phyloP scores from a whole-genome alignment of 2,329 filamentous ascomycete genomes.

The Colletotrichum aenigma region DNA sequence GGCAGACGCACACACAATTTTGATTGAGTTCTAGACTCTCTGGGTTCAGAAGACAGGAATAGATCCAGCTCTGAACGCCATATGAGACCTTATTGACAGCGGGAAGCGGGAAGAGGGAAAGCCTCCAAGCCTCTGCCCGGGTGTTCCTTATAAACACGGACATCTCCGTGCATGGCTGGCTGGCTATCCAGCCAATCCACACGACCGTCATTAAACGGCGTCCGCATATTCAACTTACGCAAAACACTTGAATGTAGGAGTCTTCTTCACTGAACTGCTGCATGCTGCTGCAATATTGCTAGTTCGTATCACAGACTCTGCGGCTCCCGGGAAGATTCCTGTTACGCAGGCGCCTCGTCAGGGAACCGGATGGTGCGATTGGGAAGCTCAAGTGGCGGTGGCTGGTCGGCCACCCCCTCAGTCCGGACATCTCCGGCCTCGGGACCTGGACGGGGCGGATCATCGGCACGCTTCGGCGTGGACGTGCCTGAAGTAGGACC shows the following conservation, averaged over 20 bases:
- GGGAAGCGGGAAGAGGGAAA: neutral
- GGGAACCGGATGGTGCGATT: slow-evolving; percentile 48
- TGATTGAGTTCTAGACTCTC: neutral
- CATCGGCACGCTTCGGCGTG: neutral
- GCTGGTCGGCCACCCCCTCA: slow-evolving; percentile 23
- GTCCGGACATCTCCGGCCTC: neutral
- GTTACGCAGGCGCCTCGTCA: slow-evolving; percentile 34
- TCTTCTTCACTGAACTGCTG: neutral
- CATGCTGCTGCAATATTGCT: neutral
- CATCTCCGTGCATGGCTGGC: neutral
- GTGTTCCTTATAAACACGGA: neutral
- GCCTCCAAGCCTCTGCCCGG: neutral
- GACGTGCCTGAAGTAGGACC: neutral
- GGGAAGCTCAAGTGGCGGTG: slow-evolving; percentile 20
- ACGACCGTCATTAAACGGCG: neutral
- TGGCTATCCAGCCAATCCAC: neutral
- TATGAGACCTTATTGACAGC: neutral
- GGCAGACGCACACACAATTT: neutral
- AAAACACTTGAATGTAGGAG: neutral
- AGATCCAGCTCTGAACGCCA: neutral
- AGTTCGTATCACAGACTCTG: neutral
- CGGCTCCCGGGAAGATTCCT: neutral
- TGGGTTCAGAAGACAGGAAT: neutral
- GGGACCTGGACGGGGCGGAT: neutral
- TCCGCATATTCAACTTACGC: neutral